Percentiles rank a stretch among this genome's conserved stretches.
phyloP scores from a whole-genome alignment of 257 asterid species.

The Primulina tabacum region DNA sequence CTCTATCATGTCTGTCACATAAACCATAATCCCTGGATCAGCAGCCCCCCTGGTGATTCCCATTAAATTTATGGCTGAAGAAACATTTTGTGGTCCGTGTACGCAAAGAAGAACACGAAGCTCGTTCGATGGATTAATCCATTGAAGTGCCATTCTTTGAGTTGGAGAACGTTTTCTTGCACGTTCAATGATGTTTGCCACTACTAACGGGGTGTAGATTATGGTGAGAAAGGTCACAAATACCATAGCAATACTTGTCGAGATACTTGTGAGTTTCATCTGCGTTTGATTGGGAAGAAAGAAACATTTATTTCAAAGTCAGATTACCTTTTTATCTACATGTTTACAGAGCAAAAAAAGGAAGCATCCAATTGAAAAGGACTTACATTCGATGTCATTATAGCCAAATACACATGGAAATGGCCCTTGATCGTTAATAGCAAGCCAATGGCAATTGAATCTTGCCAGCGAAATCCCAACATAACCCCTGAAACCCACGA shows the following conservation, averaged over 20 bases:
- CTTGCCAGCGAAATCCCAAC: constrained; percentile 87
- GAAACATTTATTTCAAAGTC: background rate
- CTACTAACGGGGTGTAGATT: constrained; percentile 65
- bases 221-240: constrained; percentile 56
- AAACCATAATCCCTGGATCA: constrained; percentile 69
- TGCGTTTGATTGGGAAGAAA: constrained; percentile 33
- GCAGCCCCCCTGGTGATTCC: constrained; percentile 62
- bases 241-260: constrained; percentile 64
- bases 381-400: constrained; percentile 55
- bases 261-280: constrained; percentile 46
- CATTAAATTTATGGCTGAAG: constrained; percentile 60
- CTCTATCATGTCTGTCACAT: constrained; percentile 74
- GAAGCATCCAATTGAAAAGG: background rate
- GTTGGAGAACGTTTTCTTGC: constrained; percentile 81
- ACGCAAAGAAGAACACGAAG: constrained; percentile 62
- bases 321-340: background rate
- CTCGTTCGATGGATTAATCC: constrained; percentile 57
- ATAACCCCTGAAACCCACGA: constrained; percentile 58
- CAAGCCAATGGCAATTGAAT: constrained; percentile 74
- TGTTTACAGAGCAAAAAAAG: background rate
- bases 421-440: constrained; percentile 84
- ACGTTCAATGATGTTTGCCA: constrained; percentile 61
- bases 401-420: constrained; percentile 76
- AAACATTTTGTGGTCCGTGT: constrained; percentile 44
- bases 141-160: constrained; percentile 83